These are phyloP conservation scores for Centaurea solstitialis DNA, from an alignment of 129 eudicot genomes.

Conservation along the genomic window DNA sequence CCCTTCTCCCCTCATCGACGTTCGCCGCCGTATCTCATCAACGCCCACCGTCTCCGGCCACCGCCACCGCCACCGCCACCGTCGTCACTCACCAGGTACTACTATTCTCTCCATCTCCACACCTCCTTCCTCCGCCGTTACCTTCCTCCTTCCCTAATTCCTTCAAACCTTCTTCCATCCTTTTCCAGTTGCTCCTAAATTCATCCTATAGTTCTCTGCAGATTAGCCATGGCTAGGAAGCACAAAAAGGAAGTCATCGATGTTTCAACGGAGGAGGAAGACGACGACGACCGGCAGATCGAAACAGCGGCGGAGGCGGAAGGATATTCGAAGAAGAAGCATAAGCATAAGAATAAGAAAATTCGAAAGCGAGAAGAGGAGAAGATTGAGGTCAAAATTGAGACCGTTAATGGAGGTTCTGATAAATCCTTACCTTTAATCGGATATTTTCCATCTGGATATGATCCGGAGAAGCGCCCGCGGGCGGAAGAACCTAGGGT, in stretches of 20 bases:
- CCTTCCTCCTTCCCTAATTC: neutral
- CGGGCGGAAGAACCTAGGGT: slow-evolving; percentile 29
- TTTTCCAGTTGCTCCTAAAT: neutral
- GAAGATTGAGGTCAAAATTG: slow-evolving; percentile 40
- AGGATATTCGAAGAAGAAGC: slow-evolving; percentile 22
- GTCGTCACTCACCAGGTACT: neutral
- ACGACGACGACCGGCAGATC: neutral
- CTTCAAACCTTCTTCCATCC: neutral
- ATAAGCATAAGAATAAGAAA: slow-evolving; percentile 25
- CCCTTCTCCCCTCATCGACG: neutral
- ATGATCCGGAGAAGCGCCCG: slow-evolving; percentile 42
- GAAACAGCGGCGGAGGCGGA: slow-evolving; percentile 2
- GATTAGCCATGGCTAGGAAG: slow-evolving; percentile 20
- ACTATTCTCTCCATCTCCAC: neutral
- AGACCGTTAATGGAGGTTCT: slow-evolving; percentile 29
- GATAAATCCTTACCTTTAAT: slow-evolving; percentile 61
- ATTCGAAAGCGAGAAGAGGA: slow-evolving; percentile 24
- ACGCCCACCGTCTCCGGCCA: neutral
- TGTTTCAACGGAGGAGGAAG: slow-evolving; percentile 17
- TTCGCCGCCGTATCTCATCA: neutral
- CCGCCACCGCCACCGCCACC: too few relatives aligned
- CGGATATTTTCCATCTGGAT: slow-evolving; percentile 77
- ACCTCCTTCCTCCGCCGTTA: neutral
- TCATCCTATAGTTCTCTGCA: neutral
- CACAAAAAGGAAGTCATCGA: slow-evolving; percentile 10